Evolutionary conservation across 2,329 filamentous ascomycete species (phyloP), one percentile per base, ranked within the genome.

Genomic region (Endothia cerciana): DNA sequence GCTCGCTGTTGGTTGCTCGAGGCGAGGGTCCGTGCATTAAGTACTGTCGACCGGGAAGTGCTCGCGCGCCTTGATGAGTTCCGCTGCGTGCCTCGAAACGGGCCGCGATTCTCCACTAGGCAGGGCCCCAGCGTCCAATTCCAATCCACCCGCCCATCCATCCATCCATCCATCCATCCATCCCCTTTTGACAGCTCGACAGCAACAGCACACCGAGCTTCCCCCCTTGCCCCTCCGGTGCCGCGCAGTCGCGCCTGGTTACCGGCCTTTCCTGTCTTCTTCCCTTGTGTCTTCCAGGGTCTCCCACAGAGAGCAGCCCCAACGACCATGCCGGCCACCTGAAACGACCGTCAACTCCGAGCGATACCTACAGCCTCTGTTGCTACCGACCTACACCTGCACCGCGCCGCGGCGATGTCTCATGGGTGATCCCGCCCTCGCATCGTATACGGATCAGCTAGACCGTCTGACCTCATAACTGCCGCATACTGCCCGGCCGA

Each of bases 141-240:
- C 33, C 51, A 65, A 33, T 57, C 57, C 65, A 58, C 28, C 65
- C 45, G 55, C 45, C 49, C 38, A 64, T 25, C 49, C 57, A 64
- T 63, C 63, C 63, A n/a, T n/a, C n/a, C 65, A 58, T 38, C 65
- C 45, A 60, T 56, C 49, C 38, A 64, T 25, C 49, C 57, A 64
- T 63, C 63, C 63, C 65, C 65, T 63, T 65, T 68, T 68, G 63
- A 63, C 63, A 49, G 28, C 19, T 40, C 60, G 60, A 68, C 53
- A 41, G 47, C 63, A 68, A 58, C 53, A 38, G 51, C 51, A 56
- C 53, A 38, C 8, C 65, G 51, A 60, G 30, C 45, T 51, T 47
- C 30, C 10, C 33, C 41, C 57, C 40, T 43, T 45, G 45, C 22
- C 43, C 8, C 28, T 22, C 33, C 30, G 49, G 22, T n/a, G 45